These are phyloP conservation scores for Lobosporangium transversale DNA, from an alignment of 192 early-diverging fungal species.

Conservation along the genomic window DNA sequence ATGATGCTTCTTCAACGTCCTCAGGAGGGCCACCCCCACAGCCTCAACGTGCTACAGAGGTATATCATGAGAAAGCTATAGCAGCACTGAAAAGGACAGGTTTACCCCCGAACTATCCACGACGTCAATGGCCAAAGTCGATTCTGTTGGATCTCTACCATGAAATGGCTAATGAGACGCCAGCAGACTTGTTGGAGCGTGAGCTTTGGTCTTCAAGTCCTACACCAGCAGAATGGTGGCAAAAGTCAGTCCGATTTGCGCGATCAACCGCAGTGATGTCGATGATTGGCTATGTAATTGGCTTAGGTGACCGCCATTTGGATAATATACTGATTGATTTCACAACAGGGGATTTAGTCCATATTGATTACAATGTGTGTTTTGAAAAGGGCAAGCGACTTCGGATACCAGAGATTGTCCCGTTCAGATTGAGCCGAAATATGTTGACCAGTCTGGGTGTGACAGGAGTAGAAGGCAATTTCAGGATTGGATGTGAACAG, in stretches of 20 bases:
- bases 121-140: slow-evolving; percentile 75
- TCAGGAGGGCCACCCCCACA: slow-evolving; percentile 32
- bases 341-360: slow-evolving; percentile 84
- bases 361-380: slow-evolving; percentile 97
- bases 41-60: slow-evolving; percentile 64
- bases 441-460: slow-evolving; percentile 91
- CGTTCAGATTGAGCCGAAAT: slow-evolving; percentile 91
- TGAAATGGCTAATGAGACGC: slow-evolving; percentile 72
- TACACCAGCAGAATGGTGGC: slow-evolving; percentile 80
- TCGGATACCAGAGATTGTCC: slow-evolving; percentile 89
- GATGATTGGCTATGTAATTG: slow-evolving; percentile 89
- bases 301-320: slow-evolving; percentile 92
- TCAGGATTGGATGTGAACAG: slow-evolving; percentile 80
- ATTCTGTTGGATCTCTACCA: slow-evolving; percentile 67
- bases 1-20: slow-evolving; percentile 37
- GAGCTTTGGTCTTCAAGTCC: slow-evolving; percentile 73
- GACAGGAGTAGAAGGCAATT: slow-evolving; percentile 81
- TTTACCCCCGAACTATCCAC: slow-evolving; percentile 60
- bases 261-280: slow-evolving; percentile 88
- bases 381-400: slow-evolving; percentile 94
- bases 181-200: slow-evolving; percentile 68
- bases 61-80: slow-evolving; percentile 83
- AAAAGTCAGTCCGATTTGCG: slow-evolving; percentile 74
- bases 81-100: slow-evolving; percentile 65
- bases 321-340: slow-evolving; percentile 93